phyloP scores from a whole-genome alignment of 331 rosid species.

The Cydonia oblonga region DNA sequence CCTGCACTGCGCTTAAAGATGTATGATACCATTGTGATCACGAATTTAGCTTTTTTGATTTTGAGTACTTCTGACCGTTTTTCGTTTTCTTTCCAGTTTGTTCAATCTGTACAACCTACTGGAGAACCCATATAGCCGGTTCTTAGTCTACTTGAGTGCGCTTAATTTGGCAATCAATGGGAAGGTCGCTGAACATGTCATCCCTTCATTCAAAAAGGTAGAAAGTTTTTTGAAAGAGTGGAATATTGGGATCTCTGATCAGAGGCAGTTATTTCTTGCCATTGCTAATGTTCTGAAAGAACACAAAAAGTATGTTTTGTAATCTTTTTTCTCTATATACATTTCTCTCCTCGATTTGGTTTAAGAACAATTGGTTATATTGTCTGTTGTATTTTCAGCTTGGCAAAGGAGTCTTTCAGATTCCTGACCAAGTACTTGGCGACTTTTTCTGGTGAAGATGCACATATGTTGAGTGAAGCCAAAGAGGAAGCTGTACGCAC shows the following conservation, averaged over 20 bases:
- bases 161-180: slow-evolving; percentile 61
- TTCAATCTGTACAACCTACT: slow-evolving; percentile 83
- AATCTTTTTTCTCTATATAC: not conserved
- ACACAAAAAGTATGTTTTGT: slow-evolving; percentile 52
- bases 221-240: slow-evolving; percentile 89
- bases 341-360: not conserved
- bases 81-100: slow-evolving; percentile 36
- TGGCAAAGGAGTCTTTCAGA: slow-evolving; percentile 68
- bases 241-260: slow-evolving; percentile 65
- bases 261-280: slow-evolving; percentile 61
- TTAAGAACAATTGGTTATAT: not conserved
- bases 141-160: slow-evolving; percentile 68
- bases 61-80: not conserved
- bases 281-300: slow-evolving; percentile 72
- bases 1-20: slow-evolving; percentile 77
- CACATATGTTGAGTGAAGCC: slow-evolving; percentile 49
- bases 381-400: slow-evolving; percentile 37
- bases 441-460: slow-evolving; percentile 74
- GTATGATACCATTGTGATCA: slow-evolving; percentile 23
- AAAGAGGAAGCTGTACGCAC: slow-evolving; percentile 88
- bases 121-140: slow-evolving; percentile 61
- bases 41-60: not conserved
- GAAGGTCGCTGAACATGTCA: slow-evolving; percentile 59
- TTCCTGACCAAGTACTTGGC: slow-evolving; percentile 70
- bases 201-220: slow-evolving; percentile 64